Base-by-base conservation (phyloP, 2,329 filamentous ascomycete species). In the Boeremia exigua region DNA sequence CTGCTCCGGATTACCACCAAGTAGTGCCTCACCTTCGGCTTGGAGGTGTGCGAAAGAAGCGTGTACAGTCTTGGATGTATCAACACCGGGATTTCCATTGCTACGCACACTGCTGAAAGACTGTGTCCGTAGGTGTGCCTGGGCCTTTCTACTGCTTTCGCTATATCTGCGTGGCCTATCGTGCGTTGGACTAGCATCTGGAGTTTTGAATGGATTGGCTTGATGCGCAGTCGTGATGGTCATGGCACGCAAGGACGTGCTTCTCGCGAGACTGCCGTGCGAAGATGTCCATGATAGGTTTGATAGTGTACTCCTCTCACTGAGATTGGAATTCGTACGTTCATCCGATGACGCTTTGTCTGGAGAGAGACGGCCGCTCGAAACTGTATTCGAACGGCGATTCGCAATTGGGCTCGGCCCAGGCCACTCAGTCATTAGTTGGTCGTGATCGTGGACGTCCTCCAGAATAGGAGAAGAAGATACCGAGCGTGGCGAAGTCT, bases 251-350 rank as follows among this genome's bases (percentile, higher is more conserved):
- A 78, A 76, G 0, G 80, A 82, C 29, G 79, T 69, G 34, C 73
- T 82, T 6, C 80, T 75, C 4, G 72, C 75, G 12, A 82, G 66
- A 32, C 77, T 78, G 25, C 66, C 77, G 10, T 62, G 69, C 5
- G 68, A 66, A 3, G 79, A 80, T 10, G 69, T 68, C 30, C 77
- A 78, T 2, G 81, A 82, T 0, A 78, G 57, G 36, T 71, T 71
- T 5, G 80, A 81, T 6, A 70, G 70, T 5, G 72, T 71, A 19
- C 82, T 84, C 8, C 73, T 73, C 11, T 86, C 84, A 50, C 83
- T 86, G 3, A 86, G 73, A 28, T 80, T 82, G 0, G 84, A 86
- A 3, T 78, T 78, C 2, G 84, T 86, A 17, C 83, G 79, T 32
- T 86, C 82, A 15, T 57, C 66, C 36, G 78, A 69, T 6, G 42